Evolutionary conservation across 148 eudicot genomes (phyloP), one percentile per base, ranked within the genome.

Genomic region (Rhododendron williamsianum): DNA sequence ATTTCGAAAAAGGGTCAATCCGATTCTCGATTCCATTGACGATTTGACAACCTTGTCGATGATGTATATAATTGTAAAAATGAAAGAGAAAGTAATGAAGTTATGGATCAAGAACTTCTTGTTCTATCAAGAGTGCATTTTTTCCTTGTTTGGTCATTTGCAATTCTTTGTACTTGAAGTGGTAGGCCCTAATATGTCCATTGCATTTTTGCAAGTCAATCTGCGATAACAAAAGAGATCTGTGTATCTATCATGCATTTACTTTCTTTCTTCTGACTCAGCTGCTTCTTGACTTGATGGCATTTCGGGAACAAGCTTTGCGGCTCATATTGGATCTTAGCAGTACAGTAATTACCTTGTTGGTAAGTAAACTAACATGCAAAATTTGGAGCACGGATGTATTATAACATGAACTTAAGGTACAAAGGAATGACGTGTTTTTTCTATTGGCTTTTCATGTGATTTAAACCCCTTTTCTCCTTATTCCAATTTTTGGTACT

Each of bases 201-300:
- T 23, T 13, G 7, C 9, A 6, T 23, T 35, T 30, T 52, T 51
- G 52, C 54, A 54, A 81, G 69, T 60, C 35, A 81, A 60, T 9
- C 35, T 60, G 41, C 46, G 8, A 38, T 82, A 35, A 51, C 23
- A 35, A 81, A 82, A 49, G 48, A 73, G 76, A 81, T 79, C 6
- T 72, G 45, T 82, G n/a, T 30, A 11, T 41, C 9, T 27, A 35
- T 69, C 19, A 56, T 33, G 48, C 80, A 38, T 36, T 45, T 2
- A 82, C 54, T 79, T 78, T 81, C 16, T 89, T 80, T 89, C 83
- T 48, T 69, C 84, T 86, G 85, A 30, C 51, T 81, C 93, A 96
- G 99, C 90, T 96, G 91, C 99, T 96, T 90, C 93, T 95, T 89
- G 99, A 96, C 90, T 90, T 96, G 91, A 95, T 96, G 99, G 96